Conservation (phyloP, 371 early-diverging fungal species). For the Mortierella sp. region DNA sequence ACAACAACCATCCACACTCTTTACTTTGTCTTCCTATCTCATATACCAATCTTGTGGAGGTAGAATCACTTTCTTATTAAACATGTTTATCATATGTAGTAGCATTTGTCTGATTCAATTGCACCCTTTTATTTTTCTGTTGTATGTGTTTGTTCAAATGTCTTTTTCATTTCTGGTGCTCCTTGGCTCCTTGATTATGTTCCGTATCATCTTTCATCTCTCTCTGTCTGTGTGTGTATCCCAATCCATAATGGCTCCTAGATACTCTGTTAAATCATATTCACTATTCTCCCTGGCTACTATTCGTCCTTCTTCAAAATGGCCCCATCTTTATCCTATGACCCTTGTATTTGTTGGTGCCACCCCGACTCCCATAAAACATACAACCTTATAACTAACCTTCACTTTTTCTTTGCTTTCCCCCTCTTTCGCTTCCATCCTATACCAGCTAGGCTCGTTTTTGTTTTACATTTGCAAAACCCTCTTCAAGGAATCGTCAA, state of each 20-base stretch:
- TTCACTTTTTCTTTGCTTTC: neutral
- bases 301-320: no score
- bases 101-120: neutral
- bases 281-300: no score
- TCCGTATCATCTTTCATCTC: constrained; percentile 1
- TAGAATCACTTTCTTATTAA: no score
- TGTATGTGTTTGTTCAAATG: neutral
- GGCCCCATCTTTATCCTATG: neutral
- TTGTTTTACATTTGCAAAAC: neutral
- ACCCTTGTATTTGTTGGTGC: neutral
- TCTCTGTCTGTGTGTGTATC: neutral
- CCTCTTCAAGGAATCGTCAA: neutral
- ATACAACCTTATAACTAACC: neutral
- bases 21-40: no score
- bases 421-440: neutral
- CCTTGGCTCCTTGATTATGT: constrained; percentile 11
- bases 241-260: neutral
- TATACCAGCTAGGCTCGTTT: neutral
- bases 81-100: no score
- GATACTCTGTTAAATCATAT: no score
- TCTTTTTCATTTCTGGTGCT: constrained; percentile 1
- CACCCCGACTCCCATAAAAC: neutral
- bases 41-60: no score
- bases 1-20: no score
- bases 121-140: neutral